These are phyloP conservation scores for Forsythia suspensa DNA, from an alignment of 257 asterid genomes.

Conservation along the genomic window DNA sequence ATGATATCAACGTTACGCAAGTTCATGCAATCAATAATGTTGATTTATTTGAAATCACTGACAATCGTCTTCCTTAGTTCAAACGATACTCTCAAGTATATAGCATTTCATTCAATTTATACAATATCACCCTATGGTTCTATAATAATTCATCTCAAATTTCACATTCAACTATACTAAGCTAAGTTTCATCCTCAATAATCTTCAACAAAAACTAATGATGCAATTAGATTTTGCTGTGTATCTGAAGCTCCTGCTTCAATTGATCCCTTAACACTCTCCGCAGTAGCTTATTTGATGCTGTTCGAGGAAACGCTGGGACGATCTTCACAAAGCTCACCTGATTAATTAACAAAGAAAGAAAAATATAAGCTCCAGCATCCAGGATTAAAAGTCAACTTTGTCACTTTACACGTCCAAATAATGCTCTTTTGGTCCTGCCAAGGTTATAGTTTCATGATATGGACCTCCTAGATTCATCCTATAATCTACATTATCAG, in stretches of 20 bases:
- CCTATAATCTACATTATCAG: background rate
- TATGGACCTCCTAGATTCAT: too few species aligned
- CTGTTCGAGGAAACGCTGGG: conserved; percentile 77
- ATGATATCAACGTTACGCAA: background rate
- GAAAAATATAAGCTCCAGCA: background rate
- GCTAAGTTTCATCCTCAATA: background rate
- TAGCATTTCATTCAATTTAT: background rate
- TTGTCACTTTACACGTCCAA: too few species aligned
- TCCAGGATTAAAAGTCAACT: too few species aligned
- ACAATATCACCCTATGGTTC: background rate
- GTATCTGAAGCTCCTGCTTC: conserved; percentile 55
- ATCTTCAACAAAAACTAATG: background rate
- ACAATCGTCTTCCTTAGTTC: background rate
- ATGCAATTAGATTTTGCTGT: conserved; percentile 50
- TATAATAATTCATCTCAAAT: background rate
- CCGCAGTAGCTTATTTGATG: conserved; percentile 80
- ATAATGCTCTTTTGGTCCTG: too few species aligned
- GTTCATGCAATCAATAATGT: background rate
- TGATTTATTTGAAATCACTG: too few species aligned
- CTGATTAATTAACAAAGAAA: conserved; percentile 31
- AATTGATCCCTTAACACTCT: conserved; percentile 75
- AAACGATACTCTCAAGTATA: background rate
- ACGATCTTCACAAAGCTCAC: conserved; percentile 69
- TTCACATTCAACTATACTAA: background rate
- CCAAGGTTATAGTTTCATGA: background rate